Conservation (phyloP, 805 yeast species). For the Saturnispora galanensis region DNA sequence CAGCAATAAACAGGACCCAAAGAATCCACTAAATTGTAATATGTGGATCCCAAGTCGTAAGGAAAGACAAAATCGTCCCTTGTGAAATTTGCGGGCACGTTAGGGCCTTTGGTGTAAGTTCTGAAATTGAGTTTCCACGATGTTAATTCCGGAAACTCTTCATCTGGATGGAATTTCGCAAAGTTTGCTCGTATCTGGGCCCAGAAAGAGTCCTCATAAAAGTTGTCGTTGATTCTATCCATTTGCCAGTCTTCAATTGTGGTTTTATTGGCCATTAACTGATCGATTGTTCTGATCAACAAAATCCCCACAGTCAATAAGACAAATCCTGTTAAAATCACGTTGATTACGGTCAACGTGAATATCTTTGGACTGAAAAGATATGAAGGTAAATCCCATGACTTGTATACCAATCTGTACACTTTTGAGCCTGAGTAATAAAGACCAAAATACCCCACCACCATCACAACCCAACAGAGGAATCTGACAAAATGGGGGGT, state of each 20-base stretch:
- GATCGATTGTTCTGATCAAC: conserved; percentile 48
- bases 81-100: conserved; percentile 30
- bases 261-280: conserved; percentile 60
- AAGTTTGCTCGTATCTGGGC: conserved; percentile 36
- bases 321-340: conserved; percentile 51
- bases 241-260: conserved; percentile 90
- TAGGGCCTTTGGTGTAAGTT: conserved; percentile 13
- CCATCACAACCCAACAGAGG: conserved; percentile 50
- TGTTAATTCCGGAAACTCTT: conserved; percentile 33
- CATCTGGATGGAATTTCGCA: conserved; percentile 26
- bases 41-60: conserved; percentile 55
- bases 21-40: conserved; percentile 39
- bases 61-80: conserved; percentile 73
- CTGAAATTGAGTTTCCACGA: conserved; percentile 34
- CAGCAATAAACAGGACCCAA: conserved; percentile 60
- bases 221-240: conserved; percentile 68
- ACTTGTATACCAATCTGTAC: conserved; percentile 34
- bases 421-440: conserved; percentile 25
- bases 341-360: conserved; percentile 41
- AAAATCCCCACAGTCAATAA: conserved; percentile 49
- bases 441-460: conserved; percentile 37
- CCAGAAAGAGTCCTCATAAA: conserved; percentile 48
- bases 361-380: conserved; percentile 44
- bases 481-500: conserved; percentile 76
- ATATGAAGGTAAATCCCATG: conserved; percentile 46